Percentiles rank a stretch among this genome's conserved stretches.
Evolutionary conservation across 2,329 filamentous ascomycete genomes (phyloP).

Genomic region (Aspergillus fumigatus): DNA sequence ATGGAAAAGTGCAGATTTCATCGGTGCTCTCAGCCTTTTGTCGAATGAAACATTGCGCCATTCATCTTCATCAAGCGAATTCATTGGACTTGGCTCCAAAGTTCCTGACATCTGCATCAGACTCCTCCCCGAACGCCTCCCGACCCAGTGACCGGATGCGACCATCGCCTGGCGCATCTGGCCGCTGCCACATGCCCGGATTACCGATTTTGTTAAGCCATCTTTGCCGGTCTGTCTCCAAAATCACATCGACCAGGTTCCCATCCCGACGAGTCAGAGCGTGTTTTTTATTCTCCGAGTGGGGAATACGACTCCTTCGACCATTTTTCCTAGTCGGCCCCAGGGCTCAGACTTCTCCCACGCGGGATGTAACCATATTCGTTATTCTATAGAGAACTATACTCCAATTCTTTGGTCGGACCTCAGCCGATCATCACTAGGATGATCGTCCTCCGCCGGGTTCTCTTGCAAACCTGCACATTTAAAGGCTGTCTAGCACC

Average conservation of each 20-base stretch:
- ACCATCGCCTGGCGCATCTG: neutral
- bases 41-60: neutral
- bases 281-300: neutral
- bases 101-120: neutral
- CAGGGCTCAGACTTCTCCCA: constrained; percentile 9
- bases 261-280: neutral
- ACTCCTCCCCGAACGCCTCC: neutral
- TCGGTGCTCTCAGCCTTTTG: neutral
- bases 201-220: neutral
- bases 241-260: neutral
- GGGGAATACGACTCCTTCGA: neutral
- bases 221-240: neutral
- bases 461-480: neutral
- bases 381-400: constrained; percentile 1
- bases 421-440: constrained; percentile 1
- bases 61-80: neutral
- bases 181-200: neutral
- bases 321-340: neutral
- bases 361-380: constrained; percentile 20
- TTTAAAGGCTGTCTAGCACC: neutral
- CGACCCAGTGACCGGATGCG: neutral
- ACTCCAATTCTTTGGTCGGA: neutral
- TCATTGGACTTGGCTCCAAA: neutral
- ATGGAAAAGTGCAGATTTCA: neutral
- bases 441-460: neutral